These are phyloP conservation scores for Erucastrum elatum DNA, from an alignment of 345 rosid species.

Conservation along the genomic window DNA sequence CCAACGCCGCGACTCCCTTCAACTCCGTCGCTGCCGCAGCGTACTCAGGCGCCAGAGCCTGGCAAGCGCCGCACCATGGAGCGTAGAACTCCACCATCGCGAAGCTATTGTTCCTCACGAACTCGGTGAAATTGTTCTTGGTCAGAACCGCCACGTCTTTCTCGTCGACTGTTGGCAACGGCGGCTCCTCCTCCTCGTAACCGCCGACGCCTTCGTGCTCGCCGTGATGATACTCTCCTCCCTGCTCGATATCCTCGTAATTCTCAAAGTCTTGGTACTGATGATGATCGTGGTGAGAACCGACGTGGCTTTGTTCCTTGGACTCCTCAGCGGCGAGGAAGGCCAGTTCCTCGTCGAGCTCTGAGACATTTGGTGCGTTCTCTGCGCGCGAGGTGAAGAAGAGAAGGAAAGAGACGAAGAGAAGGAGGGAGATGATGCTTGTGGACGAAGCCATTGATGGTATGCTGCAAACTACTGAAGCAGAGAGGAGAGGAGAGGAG, in stretches of 20 bases:
- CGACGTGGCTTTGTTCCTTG: slow-evolving; percentile 4
- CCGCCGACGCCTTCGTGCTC: slow-evolving; percentile 30
- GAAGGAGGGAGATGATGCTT: slow-evolving; percentile 19
- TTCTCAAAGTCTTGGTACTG: slow-evolving; percentile 40
- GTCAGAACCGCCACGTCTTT: slow-evolving; percentile 42
- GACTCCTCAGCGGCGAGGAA: slow-evolving; percentile 54
- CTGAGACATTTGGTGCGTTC: slow-evolving; percentile 27
- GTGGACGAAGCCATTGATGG: too few relatives aligned
- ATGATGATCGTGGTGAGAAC: slow-evolving; percentile 21
- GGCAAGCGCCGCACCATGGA: slow-evolving; percentile 55
- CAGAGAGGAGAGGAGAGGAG: slow-evolving; percentile 8
- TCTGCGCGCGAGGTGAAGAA: slow-evolving; percentile 18
- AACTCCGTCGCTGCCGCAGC: slow-evolving; percentile 37
- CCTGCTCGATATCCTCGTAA: slow-evolving; percentile 47
- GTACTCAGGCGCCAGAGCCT: slow-evolving; percentile 44
- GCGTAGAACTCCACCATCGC: too few relatives aligned
- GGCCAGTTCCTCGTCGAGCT: slow-evolving; percentile 58
- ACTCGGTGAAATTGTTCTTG: too few relatives aligned
- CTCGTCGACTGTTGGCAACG: slow-evolving; percentile 30
- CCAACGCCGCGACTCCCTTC: slow-evolving; percentile 44
- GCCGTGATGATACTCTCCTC: slow-evolving; percentile 28
- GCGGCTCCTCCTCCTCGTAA: slow-evolving; percentile 17
- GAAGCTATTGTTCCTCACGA: too few relatives aligned
- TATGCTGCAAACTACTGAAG: not conserved
- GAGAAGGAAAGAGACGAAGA: slow-evolving; percentile 31